phyloP scores from a whole-genome alignment of 495 filamentous ascomycete genomes.

The Extremus antarcticus region DNA sequence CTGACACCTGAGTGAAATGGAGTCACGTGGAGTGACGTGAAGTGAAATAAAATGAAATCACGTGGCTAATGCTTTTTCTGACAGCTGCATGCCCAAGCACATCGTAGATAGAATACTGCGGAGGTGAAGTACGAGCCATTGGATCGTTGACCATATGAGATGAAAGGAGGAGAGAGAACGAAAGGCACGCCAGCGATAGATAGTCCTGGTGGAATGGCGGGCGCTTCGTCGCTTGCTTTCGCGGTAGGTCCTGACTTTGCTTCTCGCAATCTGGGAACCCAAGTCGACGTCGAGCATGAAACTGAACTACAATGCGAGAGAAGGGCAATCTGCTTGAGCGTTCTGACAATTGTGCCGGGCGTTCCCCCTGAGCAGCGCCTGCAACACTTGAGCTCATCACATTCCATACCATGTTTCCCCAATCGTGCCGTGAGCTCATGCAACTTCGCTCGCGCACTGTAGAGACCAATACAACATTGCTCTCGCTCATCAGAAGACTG shows the following conservation, averaged over 20 bases:
- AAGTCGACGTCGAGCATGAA: constrained; percentile 36
- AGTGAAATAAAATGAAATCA: not conserved
- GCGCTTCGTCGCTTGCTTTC: not conserved
- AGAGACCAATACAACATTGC: constrained; percentile 11
- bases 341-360: constrained; percentile 11
- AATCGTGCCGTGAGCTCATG: not conserved
- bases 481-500: not conserved
- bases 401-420: not conserved
- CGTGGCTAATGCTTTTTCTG: not conserved
- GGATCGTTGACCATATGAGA: not conserved
- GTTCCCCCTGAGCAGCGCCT: constrained; percentile 3
- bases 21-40: not conserved
- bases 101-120: constrained; percentile 20
- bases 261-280: constrained; percentile 74
- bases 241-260: not conserved
- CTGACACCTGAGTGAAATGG: no score
- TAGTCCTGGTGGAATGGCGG: not conserved
- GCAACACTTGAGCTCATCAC: constrained; percentile 8
- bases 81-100: constrained; percentile 31
- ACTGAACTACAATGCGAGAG: constrained; percentile 67
- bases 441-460: not conserved
- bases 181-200: no score
- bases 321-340: constrained; percentile 37
- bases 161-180: no score
- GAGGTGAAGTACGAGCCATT: not conserved